phyloP scores from a whole-genome alignment of 352 stramenopile species.

The Thraustotheca clavata region DNA sequence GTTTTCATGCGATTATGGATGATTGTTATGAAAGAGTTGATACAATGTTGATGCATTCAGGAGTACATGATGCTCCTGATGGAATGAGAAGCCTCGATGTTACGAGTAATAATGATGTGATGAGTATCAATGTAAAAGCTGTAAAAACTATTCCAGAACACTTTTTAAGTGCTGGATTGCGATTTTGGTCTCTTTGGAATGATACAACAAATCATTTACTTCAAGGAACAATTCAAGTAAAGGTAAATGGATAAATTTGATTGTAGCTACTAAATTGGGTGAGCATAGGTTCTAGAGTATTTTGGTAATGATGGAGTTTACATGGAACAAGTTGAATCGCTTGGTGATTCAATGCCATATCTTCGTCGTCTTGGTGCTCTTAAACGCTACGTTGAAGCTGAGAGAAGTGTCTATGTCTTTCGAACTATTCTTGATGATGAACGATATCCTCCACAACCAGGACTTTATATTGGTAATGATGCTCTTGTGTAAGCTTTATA shows the following conservation, averaged over 20 bases:
- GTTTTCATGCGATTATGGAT: constrained; percentile 1
- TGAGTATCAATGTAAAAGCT: not conserved
- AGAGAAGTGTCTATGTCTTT: constrained; percentile 2
- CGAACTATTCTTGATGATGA: constrained; percentile 8
- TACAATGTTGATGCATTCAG: constrained; percentile 10
- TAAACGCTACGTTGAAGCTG: constrained; percentile 2
- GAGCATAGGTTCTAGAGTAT: not conserved
- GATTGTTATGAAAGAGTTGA: constrained; percentile 10
- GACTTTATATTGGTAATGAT: constrained; percentile 1
- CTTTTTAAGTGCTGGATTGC: not conserved
- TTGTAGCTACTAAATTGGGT: not conserved
- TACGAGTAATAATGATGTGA: not conserved
- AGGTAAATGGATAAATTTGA: not conserved
- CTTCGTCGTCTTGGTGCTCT: not conserved
- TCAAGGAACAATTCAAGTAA: not conserved
- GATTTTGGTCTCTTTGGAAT: constrained; percentile 1
- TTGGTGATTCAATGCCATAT: not conserved
- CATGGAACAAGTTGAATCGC: not conserved
- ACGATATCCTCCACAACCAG: not conserved
- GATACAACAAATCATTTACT: not conserved
- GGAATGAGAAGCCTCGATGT: not conserved
- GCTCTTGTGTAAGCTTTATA: not conserved
- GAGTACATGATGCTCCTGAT: not conserved
- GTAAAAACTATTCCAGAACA: not conserved
- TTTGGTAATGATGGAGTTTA: not conserved